Evolutionary conservation across 2,329 filamentous ascomycete species (phyloP), one percentile per base, ranked within the genome.

Genomic region (Metarhizium anisopliae): DNA sequence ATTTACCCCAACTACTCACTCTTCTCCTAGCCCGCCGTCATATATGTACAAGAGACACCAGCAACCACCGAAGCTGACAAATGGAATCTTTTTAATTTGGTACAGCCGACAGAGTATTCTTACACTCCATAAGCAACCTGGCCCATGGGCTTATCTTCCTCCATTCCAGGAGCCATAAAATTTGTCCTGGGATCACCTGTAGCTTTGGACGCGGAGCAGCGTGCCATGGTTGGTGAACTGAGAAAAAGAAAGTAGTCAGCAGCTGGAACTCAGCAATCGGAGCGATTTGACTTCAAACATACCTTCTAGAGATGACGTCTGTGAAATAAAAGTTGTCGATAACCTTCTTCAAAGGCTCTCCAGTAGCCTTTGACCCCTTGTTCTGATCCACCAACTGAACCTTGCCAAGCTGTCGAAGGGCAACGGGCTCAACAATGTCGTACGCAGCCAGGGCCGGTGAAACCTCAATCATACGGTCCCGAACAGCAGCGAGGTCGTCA

Each of bases 241-340:
- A 10, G 25, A 4, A 25, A 42, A 42, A 11, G 18, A 49, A n/a
- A 16, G 2, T 29, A 30, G 25, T 29, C 42, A 1, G 18, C 53
- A 36, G 42, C 40, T 20, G 2, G 20, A 8, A 59, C 45, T 47
- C 50, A 8, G 52, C 16, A 47, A n/a, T 40, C 49, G 67, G 59
- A 63, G 56, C 57, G 60, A 49, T 40, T 57, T 54, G 52, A 38
- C 36, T 54, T 18, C 49, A 38, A 50, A 77, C 84, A 72, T 77
- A 94, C 90, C 90, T 96, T 82, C 94, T 86, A 43, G 92, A 95
- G 72, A 99, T 96, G 57, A 87, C 85, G 74, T 99, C 93, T 72
- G 94, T 99, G 75, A 97, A 96, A 78, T 92, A 99, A 74, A 99
- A 99, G 78, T 99, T 90, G 66, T 96, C 86, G 64, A 99, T 90